Evolutionary conservation across 257 asterid species (phyloP).

Genomic region (Voacanga thouarsii): DNA sequence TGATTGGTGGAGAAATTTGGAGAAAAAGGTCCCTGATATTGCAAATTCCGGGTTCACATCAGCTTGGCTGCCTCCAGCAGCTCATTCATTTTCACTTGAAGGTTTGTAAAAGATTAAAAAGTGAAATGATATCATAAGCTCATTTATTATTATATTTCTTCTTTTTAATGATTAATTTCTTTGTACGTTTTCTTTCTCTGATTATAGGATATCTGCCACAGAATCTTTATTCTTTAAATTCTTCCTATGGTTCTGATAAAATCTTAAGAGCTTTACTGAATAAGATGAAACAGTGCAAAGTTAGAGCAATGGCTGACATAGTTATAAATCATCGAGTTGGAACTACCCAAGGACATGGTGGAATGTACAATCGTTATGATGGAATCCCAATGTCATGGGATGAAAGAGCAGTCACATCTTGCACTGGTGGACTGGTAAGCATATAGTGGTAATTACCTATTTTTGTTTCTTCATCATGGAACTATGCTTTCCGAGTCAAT

Average conservation of each 20-base stretch:
- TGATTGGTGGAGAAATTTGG: conserved; percentile 89
- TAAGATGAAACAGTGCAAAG: conserved; percentile 80
- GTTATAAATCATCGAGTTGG: conserved; percentile 97
- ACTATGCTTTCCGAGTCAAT: background rate
- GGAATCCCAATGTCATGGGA: conserved; percentile 91
- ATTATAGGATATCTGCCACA: conserved; percentile 88
- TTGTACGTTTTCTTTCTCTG: conserved; percentile 17
- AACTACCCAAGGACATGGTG: conserved; percentile 79
- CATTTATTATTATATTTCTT: background rate
- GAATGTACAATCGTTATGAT: conserved; percentile 90
- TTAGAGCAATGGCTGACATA: conserved; percentile 94
- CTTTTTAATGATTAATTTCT: conserved; percentile 11
- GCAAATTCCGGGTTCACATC: conserved; percentile 89
- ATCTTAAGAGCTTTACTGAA: conserved; percentile 64
- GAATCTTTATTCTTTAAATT: conserved; percentile 75
- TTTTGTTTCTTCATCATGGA: background rate
- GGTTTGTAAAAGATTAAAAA: conserved; percentile 37
- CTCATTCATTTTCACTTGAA: conserved; percentile 76
- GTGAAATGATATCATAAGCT: background rate
- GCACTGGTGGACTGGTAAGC: conserved; percentile 91
- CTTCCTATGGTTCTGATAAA: conserved; percentile 83
- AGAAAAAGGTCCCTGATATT: conserved; percentile 76
- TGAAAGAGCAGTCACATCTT: conserved; percentile 82
- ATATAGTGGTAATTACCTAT: conserved; percentile 3
- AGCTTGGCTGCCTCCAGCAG: conserved; percentile 93